Evolutionary conservation across 1,284 basidiomycete genomes (phyloP), one percentile per base, ranked within the genome.

Genomic region (Ceratobasidium sp.): DNA sequence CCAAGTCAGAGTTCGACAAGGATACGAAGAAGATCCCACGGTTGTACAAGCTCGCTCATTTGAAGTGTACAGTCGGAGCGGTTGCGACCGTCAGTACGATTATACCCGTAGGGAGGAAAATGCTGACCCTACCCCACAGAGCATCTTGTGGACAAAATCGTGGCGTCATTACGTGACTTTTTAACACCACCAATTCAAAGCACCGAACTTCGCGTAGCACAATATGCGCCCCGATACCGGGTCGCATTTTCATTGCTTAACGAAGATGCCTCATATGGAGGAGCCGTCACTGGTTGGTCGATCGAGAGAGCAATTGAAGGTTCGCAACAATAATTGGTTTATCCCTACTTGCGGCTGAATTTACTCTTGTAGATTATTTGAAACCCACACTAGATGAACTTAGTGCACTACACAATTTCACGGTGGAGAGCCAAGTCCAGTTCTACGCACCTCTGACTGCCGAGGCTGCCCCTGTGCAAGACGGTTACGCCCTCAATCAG

Each of bases 371-470:
- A 96, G 95, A 84, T 51, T 88, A 93, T 79, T 83, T 98, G 34
- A 80, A 84, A 24, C 93, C 94, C 0, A 84, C 91, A 19, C 82
- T 94, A 16, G 81, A 85, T 11, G 84, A 86, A 48, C 84, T 98
- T 5, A 84, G 84, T 1, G 82, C 85, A 13, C 81, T 98, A 34
- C 94, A 98, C 83, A 94, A 95, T 80, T 94, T 97, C 80, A 94
- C 92, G 2, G 86, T 98, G 66, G 96, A 98, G 83, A 97, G 94
- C 75, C 96, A 98, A 83, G 89, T 98, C 0, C 93, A 96, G 78
- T 95, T 91, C 81, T 92, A 97, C 80, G 94, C 95, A 0, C 96
- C 96, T 0, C 83, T 99, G 49, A 90, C 94, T 0, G 95, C 98
- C 79, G 83, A 87, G 68, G 93, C 95, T 51, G n/a, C 74, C 53